Percentiles rank a stretch among this genome's conserved stretches.
Conservation (phyloP, 305 asterid genomes). For the Fraxinus sp. region DNA sequence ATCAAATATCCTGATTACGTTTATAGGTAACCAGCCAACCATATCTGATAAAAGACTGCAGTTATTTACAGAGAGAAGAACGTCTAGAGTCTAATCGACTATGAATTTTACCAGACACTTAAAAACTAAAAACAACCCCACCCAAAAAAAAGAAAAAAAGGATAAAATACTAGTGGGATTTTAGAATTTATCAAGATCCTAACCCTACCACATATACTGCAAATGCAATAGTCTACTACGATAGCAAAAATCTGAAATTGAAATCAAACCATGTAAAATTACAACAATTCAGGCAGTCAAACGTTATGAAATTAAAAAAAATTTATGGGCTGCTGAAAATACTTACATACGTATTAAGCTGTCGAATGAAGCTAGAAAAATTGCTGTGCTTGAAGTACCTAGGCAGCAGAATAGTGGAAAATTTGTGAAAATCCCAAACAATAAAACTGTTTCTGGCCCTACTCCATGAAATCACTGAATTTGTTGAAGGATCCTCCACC, state of each 20-base stretch:
- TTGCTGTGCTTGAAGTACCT: slow-evolving; percentile 54
- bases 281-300: background rate
- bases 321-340: background rate
- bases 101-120: too few relatives aligned
- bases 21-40: too few relatives aligned
- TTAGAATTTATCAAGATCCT: background rate
- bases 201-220: background rate
- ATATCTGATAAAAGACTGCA: too few relatives aligned
- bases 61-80: too few relatives aligned
- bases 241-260: background rate
- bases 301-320: background rate
- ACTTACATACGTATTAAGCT: slow-evolving; percentile 69
- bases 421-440: slow-evolving; percentile 52
- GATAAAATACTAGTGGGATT: background rate
- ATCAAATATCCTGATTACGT: too few relatives aligned
- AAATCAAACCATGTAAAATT: background rate
- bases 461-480: slow-evolving; percentile 56
- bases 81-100: too few relatives aligned
- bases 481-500: slow-evolving; percentile 59
- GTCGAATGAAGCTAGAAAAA: slow-evolving; percentile 61
- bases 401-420: slow-evolving; percentile 51
- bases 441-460: slow-evolving; percentile 55
- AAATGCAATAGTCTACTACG: background rate
- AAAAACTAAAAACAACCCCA: too few relatives aligned
- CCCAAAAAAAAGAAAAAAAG: too few relatives aligned